Evolutionary conservation across 2,329 filamentous ascomycete species (phyloP).

Genomic region (Fusarium sp.): DNA sequence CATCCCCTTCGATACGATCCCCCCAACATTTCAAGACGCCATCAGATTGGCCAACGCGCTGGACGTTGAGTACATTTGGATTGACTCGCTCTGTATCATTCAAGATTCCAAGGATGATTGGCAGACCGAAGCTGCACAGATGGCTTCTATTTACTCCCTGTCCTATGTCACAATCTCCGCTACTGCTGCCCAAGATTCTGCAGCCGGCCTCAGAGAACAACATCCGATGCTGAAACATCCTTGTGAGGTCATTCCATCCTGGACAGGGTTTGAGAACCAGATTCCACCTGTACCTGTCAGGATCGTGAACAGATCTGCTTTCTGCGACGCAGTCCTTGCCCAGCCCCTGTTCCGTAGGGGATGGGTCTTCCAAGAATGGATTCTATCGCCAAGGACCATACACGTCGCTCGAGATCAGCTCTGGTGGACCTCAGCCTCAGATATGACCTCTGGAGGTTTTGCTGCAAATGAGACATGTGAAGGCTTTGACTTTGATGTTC

Average conservation of each 20-base stretch:
- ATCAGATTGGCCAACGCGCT: slow-evolving; percentile 15
- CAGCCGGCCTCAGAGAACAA: slow-evolving; percentile 20
- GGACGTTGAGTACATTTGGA: slow-evolving; percentile 29
- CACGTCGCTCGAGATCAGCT: slow-evolving; percentile 32
- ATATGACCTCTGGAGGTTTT: slow-evolving; percentile 20
- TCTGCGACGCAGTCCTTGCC: slow-evolving; percentile 28
- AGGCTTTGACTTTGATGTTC: slow-evolving; percentile 19
- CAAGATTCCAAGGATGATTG: slow-evolving; percentile 36
- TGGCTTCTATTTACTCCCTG: slow-evolving; percentile 34
- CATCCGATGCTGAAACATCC: slow-evolving; percentile 22
- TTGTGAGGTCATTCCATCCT: slow-evolving; percentile 20
- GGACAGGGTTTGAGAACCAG: slow-evolving; percentile 17
- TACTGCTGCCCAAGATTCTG: slow-evolving; percentile 23
- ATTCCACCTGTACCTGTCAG: slow-evolving; percentile 15
- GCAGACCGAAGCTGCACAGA: slow-evolving; percentile 26
- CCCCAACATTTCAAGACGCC: slow-evolving; percentile 29
- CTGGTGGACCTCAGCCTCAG: slow-evolving; percentile 29
- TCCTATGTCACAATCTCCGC: slow-evolving; percentile 29
- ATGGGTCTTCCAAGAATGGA: slow-evolving; percentile 37
- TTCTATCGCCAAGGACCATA: slow-evolving; percentile 28
- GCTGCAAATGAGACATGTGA: slow-evolving; percentile 32
- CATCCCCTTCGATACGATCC: slow-evolving; percentile 21
- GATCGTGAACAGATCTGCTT: slow-evolving; percentile 18
- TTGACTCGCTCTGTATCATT: slow-evolving; percentile 34
- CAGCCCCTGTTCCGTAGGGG: slow-evolving; percentile 30